Evolutionary conservation across 495 filamentous ascomycete genomes (phyloP).

Genomic region (Acidomyces sp.): DNA sequence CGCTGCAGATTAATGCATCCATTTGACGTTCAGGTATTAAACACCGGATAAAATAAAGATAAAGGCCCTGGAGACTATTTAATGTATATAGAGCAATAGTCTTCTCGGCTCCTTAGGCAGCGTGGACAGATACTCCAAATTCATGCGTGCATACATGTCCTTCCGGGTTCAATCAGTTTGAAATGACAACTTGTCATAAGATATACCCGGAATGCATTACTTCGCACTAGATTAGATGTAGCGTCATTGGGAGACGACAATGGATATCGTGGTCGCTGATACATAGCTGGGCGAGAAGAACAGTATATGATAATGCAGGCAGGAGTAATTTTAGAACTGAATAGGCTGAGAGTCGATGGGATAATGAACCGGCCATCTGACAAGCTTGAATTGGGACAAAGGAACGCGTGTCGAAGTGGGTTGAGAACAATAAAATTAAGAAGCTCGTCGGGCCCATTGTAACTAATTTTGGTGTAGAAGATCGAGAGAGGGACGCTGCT

Average conservation of each 20-base stretch:
- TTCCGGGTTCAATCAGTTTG: background rate
- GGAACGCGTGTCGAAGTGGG: too few relatives aligned
- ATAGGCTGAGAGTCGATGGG: too few relatives aligned
- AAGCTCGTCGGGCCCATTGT: too few relatives aligned
- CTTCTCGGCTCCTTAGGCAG: constrained; percentile 6
- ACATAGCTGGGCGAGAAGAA: background rate
- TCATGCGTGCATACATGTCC: constrained; percentile 6
- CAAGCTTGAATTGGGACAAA: too few relatives aligned
- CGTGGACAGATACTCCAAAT: constrained; percentile 4
- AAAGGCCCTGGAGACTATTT: background rate
- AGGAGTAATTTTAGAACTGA: too few relatives aligned
- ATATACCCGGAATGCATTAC: constrained; percentile 13
- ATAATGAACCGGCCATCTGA: too few relatives aligned
- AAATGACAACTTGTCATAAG: constrained; percentile 2
- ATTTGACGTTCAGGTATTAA: background rate
- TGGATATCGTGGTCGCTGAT: too few relatives aligned
- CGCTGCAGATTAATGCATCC: background rate
- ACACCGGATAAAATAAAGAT: background rate
- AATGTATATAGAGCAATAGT: background rate
- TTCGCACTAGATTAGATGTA: constrained; percentile 11
- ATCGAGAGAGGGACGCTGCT: too few relatives aligned
- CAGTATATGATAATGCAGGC: too few relatives aligned
- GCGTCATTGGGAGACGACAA: background rate
- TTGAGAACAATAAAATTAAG: too few relatives aligned
- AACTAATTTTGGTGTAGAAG: too few relatives aligned